Base-by-base conservation (phyloP, 2,329 filamentous ascomycete genomes). In the Sporothrix mexicana region DNA sequence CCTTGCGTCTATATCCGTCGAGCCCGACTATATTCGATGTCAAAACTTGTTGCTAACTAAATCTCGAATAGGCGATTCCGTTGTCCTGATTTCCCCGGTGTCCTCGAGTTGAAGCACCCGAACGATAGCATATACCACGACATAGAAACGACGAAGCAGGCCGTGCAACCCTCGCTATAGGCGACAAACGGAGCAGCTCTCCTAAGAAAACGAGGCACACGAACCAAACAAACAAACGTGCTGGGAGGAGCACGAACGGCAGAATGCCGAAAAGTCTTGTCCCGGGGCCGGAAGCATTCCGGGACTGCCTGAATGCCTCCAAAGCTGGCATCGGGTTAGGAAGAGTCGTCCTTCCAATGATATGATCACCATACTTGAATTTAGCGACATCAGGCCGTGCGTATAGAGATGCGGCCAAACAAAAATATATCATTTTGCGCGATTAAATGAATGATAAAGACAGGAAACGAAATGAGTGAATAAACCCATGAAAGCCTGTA, bases 61-160 rank as follows among this genome's bases (percentile, higher is more conserved):
- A n/a, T 64, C 41, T 7, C 2, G 20, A 9, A 7, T 25, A 77
- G 76, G 76, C 5, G 76, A 77, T 59, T 77, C 76, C 0, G 77
- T 77, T 36, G 75, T 78, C n/a, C 76, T 80, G 73, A 80, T 79
- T 64, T 79, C 77, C 45, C 78, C 77, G 4, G 74, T 75, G 5
- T 74, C 75, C 17, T 71, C 70, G n/a, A 75, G 73, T 69, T 76
- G 75, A 76, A 76, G 9, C 23, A 43, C 41, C 15, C 41, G 13
- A 8, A n/a, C 10, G 36, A 41, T 23, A 17, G 43, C 10, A 45
- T 25, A 53, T 8, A 2, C 13, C 25, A 57, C 20, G 12, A 43
- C 36, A 9, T 17, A 17, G 2, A 23, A 20, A 67, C 67, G 51
- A 70, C 7, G 36, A 61, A 47, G 41, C 4, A 10, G 12, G 61